Conservation (phyloP, 768 basidiomycete species). For the Lactifluus subvellereus region DNA sequence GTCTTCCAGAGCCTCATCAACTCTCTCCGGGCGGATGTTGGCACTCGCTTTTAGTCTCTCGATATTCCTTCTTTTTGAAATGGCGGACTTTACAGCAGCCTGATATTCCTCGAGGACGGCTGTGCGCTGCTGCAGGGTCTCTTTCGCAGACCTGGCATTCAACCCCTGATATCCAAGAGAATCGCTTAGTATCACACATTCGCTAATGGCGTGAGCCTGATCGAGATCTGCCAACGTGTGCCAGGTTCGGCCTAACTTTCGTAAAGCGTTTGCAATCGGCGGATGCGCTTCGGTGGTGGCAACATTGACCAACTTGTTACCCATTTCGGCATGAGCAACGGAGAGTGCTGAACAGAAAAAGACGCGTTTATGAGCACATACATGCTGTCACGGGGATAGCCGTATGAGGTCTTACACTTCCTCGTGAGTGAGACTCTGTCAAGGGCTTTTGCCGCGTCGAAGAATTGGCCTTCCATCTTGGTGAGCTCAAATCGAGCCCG, state of each 20-base stretch:
- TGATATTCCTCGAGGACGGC: slow-evolving; percentile 93
- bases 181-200: slow-evolving; percentile 95
- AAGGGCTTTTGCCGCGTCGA: slow-evolving; percentile 85
- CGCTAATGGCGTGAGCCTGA: slow-evolving; percentile 86
- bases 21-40: slow-evolving; percentile 78
- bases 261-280: slow-evolving; percentile 74
- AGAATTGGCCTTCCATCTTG: slow-evolving; percentile 87
- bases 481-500: slow-evolving; percentile 87
- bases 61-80: slow-evolving; percentile 87
- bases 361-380: slow-evolving; percentile 14
- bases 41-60: slow-evolving; percentile 83
- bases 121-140: slow-evolving; percentile 85
- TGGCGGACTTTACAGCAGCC: slow-evolving; percentile 85
- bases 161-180: slow-evolving; percentile 93
- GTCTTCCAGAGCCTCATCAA: slow-evolving; percentile 88
- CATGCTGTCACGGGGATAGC: not conserved
- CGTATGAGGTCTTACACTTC: slow-evolving; percentile 50
- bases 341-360: slow-evolving; percentile 55
- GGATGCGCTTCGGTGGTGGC: slow-evolving; percentile 86
- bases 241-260: slow-evolving; percentile 81
- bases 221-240: slow-evolving; percentile 86
- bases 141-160: slow-evolving; percentile 96
- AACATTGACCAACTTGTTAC: slow-evolving; percentile 85
- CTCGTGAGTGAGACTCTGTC: slow-evolving; percentile 78
- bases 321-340: slow-evolving; percentile 77